Evolutionary conservation across 352 stramenopile species (phyloP).

Genomic region (Paralagenidium karlingii): DNA sequence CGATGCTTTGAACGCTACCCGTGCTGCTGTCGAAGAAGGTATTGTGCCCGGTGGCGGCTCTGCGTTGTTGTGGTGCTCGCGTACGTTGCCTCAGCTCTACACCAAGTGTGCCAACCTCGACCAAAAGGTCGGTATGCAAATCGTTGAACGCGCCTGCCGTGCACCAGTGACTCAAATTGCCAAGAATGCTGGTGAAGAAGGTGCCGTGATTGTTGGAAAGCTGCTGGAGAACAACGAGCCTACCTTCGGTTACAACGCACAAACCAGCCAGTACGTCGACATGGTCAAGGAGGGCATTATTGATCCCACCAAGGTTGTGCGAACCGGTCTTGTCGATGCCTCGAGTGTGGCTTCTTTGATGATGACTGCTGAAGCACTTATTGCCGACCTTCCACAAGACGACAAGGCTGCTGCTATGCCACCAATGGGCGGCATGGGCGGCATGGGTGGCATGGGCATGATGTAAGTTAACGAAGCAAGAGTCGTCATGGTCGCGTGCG

Average conservation of each 20-base stretch:
- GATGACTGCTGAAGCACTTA: constrained; percentile 99
- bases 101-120: constrained; percentile 91
- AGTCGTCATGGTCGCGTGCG: no score
- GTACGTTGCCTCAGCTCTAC: constrained; percentile 83
- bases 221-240: constrained; percentile 92
- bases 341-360: constrained; percentile 98
- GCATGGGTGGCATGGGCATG: constrained; percentile 63
- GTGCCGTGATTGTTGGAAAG: constrained; percentile 97
- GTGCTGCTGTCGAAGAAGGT: constrained; percentile 96
- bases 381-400: constrained; percentile 93
- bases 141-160: constrained; percentile 91
- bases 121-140: constrained; percentile 97
- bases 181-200: constrained; percentile 97
- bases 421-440: constrained; percentile 75
- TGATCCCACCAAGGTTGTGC: constrained; percentile 97
- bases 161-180: constrained; percentile 95
- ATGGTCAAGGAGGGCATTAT: constrained; percentile 98
- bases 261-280: constrained; percentile 95
- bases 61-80: constrained; percentile 95
- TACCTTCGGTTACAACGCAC: constrained; percentile 95
- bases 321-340: constrained; percentile 97
- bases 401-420: constrained; percentile 25
- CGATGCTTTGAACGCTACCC: constrained; percentile 99
- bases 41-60: constrained; percentile 98
- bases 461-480: constrained; percentile 4